Percentiles rank a stretch among this genome's conserved stretches.
phyloP scores from a whole-genome alignment of 1,139 yeast species.

The Chernovozyma aurita region DNA sequence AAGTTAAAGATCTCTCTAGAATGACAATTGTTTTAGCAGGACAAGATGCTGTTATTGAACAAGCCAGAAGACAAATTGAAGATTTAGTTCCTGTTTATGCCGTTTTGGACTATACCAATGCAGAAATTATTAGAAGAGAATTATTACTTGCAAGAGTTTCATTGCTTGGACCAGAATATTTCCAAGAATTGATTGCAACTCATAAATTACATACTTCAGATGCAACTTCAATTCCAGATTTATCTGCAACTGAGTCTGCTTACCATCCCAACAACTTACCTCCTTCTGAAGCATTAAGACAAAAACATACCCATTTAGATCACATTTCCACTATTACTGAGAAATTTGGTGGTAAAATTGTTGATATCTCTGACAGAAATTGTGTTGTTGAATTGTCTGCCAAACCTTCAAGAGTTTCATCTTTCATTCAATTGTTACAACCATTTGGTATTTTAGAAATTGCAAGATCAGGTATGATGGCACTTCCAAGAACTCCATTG shows the following conservation, averaged over 20 bases:
- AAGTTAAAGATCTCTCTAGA: conserved; percentile 89
- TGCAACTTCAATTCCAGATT: conserved; percentile 40
- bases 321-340: conserved; percentile 76
- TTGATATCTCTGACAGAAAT: conserved; percentile 89
- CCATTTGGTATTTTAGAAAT: conserved; percentile 96
- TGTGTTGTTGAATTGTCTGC: conserved; percentile 94
- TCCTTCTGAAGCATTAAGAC: conserved; percentile 89
- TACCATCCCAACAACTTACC: conserved; percentile 88
- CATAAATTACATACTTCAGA: conserved; percentile 54
- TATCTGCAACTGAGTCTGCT: conserved; percentile 49
- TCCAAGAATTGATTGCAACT: conserved; percentile 88
- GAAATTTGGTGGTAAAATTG: conserved; percentile 89
- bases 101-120: conserved; percentile 86
- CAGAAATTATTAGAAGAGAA: conserved; percentile 89
- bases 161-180: conserved; percentile 92
- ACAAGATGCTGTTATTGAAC: conserved; percentile 94
- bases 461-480: conserved; percentile 98
- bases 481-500: conserved; percentile 92
- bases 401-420: conserved; percentile 83
- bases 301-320: conserved; percentile 83
- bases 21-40: conserved; percentile 96
- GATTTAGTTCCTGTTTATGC: conserved; percentile 98
- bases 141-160: conserved; percentile 87
- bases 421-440: conserved; percentile 82
- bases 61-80: conserved; percentile 97